Base-by-base conservation (phyloP, 2,329 filamentous ascomycete genomes). In the Botryotinia narcissicola region DNA sequence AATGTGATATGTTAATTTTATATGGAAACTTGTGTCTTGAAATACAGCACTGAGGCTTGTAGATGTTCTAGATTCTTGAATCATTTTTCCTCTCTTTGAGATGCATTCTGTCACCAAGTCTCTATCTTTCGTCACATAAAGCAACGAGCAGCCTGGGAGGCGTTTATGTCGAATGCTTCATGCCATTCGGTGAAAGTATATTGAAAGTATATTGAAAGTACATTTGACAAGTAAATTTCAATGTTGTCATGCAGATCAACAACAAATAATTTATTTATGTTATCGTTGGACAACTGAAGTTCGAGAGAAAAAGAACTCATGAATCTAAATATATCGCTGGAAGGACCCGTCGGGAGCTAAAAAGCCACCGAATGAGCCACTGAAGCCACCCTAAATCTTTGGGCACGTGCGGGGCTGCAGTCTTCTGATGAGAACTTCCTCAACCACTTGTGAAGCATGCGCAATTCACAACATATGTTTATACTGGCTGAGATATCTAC, bases 381-480 rank as follows among this genome's bases (percentile, higher is more conserved):
- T 32, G 29, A 42, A 54, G 46, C 64, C 64, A 40, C 61, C 25
- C 18, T 51, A 20, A 37, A 42, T n/a, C 18, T 12, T 32, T 44
- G 3, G 48, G 35, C 66, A 69, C 66, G 66, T 69, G 66, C 64
- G 64, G 25, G 64, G 46, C 46, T 68, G 35, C 29, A 40, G 29
- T 35, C n/a, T 40, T 54, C 8, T 48, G 16, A 40, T 42, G 25
- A 54, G 40, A 10, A 12, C 18, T 22, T 20, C 61, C 20, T 48
- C 29, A 16, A 66, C 44, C 37, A 42, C 66, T 18, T 37, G 10
- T 57, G 48, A 42, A 69, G 66, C 37, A 20, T 57, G 20, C 25
- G 5, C 37, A 44, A 25, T 32, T 57, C 35, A 42, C n/a, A 69
- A 44, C 18, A 44, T 32, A 16, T 20, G 4, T n/a, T 4, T 57